These are phyloP conservation scores for Rhododendron henanense DNA, from an alignment of 148 eudicot species.

Conservation along the genomic window DNA sequence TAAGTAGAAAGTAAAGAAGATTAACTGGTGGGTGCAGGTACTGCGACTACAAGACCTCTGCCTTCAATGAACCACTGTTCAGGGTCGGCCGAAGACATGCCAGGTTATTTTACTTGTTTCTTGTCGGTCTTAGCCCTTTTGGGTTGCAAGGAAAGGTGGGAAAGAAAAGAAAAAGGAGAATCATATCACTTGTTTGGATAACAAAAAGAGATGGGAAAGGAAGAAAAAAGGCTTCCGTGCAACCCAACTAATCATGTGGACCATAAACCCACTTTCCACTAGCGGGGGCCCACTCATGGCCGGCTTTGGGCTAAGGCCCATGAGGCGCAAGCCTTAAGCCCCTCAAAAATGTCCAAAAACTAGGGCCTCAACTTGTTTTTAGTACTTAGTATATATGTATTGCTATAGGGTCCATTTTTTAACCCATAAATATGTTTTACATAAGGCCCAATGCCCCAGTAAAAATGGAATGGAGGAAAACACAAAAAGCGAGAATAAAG, in stretches of 20 bases:
- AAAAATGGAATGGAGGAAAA: no score
- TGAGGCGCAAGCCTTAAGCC: no score
- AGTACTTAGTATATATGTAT: no score
- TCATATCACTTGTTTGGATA: background rate
- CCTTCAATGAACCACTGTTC: constrained; percentile 56
- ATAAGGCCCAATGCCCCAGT: no score
- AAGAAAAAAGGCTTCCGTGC: background rate
- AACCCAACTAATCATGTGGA: background rate
- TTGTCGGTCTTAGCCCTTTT: background rate
- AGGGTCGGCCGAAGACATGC: constrained; percentile 54
- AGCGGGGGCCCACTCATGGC: background rate
- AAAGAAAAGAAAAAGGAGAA: background rate
- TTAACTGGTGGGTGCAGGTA: constrained; percentile 37
- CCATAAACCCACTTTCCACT: background rate
- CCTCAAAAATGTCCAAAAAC: no score
- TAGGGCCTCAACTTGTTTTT: no score
- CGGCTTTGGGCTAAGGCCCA: no score
- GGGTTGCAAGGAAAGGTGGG: background rate
- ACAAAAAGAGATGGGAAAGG: background rate
- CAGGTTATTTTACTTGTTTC: constrained; percentile 33
- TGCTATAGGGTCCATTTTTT: no score
- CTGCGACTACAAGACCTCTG: constrained; percentile 61
- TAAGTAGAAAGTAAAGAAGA: background rate
- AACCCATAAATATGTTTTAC: no score
- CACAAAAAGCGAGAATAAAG: no score